Base-by-base conservation (phyloP, 192 early-diverging fungal species). In the Phycomyces blakesleeanus region DNA sequence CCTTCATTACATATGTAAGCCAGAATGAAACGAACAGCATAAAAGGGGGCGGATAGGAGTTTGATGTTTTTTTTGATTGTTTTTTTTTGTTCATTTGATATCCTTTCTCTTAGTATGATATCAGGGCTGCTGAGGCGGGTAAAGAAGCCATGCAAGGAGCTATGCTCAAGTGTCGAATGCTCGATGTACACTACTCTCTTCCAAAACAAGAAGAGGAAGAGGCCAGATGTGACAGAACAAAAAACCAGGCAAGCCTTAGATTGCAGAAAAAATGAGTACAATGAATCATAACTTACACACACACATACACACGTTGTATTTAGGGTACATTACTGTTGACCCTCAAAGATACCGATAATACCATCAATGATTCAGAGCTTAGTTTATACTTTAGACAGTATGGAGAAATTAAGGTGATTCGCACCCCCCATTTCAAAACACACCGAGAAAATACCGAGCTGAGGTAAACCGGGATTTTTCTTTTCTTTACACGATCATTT, bases 1-100 rank as follows among this genome's bases (percentile, higher is more conserved):
- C 76, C n/a, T 86, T 86, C 62, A 71, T 86, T 41, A 80, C 74
- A 53, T 86, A 74, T 74, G 81, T 86, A 78, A 73, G 85, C 39
- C 18, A 12, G 7, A 15, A 14, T 7, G 11, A 21, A 40, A 27
- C 12, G 15, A 6, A 63, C n/a, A 55, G n/a, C n/a, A n/a, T n/a
- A n/a, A n/a, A n/a, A n/a, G n/a, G n/a, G n/a, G n/a, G n/a, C n/a
- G n/a, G n/a, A n/a, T n/a, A n/a, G n/a, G n/a, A n/a, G n/a, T n/a
- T n/a, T n/a, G n/a, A n/a, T n/a, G n/a, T n/a, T n/a, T n/a, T n/a
- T n/a, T n/a, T 18, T 2, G 8, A 44, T 47, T 25, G 51, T 57
- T 63, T 27, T 24, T 11, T 50, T 54, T 55, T 47, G 39, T 56
- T 14, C 20, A 10, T 18, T 57, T 56, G n/a, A 24, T 47, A 29